These are phyloP conservation scores for Lichtheimia ramosa DNA, from an alignment of 371 early-diverging fungal species.

Conservation along the genomic window DNA sequence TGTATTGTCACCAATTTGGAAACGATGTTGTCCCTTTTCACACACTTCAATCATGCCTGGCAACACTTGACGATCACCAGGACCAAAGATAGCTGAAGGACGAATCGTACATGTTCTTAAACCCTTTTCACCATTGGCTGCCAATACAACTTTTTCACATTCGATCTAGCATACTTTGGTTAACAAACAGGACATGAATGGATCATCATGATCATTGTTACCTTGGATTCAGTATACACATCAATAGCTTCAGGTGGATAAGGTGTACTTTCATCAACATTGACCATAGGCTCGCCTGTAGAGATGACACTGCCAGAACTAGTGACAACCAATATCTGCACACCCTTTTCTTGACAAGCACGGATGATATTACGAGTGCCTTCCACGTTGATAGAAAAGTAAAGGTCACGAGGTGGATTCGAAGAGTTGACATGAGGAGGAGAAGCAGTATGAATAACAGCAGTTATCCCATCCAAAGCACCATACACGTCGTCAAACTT, in stretches of 20 bases:
- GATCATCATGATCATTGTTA: constrained; percentile 11
- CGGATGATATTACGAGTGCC: constrained; percentile 87
- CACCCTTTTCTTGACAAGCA: constrained; percentile 69
- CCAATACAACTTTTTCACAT: constrained; percentile 85
- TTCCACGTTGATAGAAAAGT: constrained; percentile 82
- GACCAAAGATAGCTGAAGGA: constrained; percentile 93
- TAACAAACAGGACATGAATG: not conserved
- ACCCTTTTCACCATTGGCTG: constrained; percentile 68
- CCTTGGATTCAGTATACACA: constrained; percentile 92
- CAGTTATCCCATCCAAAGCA: constrained; percentile 67
- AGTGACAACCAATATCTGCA: constrained; percentile 82
- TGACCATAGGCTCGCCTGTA: constrained; percentile 74
- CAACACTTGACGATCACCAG: constrained; percentile 85
- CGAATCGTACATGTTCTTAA: constrained; percentile 81
- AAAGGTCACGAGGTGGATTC: constrained; percentile 78
- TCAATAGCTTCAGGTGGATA: constrained; percentile 80
- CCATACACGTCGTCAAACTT: constrained; percentile 60
- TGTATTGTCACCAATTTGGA: constrained; percentile 87
- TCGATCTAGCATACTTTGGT: constrained; percentile 40
- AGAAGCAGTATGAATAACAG: constrained; percentile 92
- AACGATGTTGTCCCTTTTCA: constrained; percentile 68
- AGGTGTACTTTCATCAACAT: constrained; percentile 79
- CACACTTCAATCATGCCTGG: constrained; percentile 78
- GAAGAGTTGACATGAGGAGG: constrained; percentile 89
- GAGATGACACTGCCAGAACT: constrained; percentile 88